These are phyloP conservation scores for Mycocentrospora acerina DNA, from an alignment of 2,329 filamentous ascomycete species.

Conservation along the genomic window DNA sequence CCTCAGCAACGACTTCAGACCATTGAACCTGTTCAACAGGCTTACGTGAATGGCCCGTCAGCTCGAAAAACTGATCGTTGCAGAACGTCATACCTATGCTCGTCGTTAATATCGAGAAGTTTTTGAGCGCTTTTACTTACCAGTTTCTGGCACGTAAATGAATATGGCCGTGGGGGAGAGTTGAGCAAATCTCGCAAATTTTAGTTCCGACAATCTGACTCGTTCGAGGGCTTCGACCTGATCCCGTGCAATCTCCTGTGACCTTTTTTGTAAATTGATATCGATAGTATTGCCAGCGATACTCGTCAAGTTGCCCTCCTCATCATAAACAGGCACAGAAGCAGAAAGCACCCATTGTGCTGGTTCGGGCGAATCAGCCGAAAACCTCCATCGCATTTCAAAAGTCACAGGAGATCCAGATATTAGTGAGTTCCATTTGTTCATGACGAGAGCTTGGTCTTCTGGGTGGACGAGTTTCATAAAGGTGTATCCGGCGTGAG, in stretches of 20 bases:
- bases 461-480: slow-evolving; percentile 34
- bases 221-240: slow-evolving; percentile 29
- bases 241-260: slow-evolving; percentile 21
- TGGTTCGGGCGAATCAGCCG: slow-evolving; percentile 10
- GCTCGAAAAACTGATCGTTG: slow-evolving; percentile 34
- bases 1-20: slow-evolving; percentile 20
- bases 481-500: slow-evolving; percentile 28
- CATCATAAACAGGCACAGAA: slow-evolving; percentile 32
- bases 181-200: slow-evolving; percentile 29
- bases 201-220: slow-evolving; percentile 24
- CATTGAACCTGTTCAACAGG: slow-evolving; percentile 19
- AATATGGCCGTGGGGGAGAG: slow-evolving; percentile 30
- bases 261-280: slow-evolving; percentile 35
- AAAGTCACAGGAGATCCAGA: slow-evolving; percentile 32
- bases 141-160: slow-evolving; percentile 22
- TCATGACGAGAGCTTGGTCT: slow-evolving; percentile 28
- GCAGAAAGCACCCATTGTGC: slow-evolving; percentile 33
- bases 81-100: slow-evolving; percentile 26
- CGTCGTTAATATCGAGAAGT: slow-evolving; percentile 1
- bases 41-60: slow-evolving; percentile 18
- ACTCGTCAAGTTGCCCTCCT: slow-evolving; percentile 25
- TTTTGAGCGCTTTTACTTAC: slow-evolving; percentile 5
- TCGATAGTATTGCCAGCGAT: slow-evolving; percentile 37
- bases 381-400: slow-evolving; percentile 38
- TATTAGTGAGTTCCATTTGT: slow-evolving; percentile 31